Percentiles rank a stretch among this genome's conserved stretches.
phyloP scores from a whole-genome alignment of 805 yeast species.

The Vanderwaltozyma polyspora region DNA sequence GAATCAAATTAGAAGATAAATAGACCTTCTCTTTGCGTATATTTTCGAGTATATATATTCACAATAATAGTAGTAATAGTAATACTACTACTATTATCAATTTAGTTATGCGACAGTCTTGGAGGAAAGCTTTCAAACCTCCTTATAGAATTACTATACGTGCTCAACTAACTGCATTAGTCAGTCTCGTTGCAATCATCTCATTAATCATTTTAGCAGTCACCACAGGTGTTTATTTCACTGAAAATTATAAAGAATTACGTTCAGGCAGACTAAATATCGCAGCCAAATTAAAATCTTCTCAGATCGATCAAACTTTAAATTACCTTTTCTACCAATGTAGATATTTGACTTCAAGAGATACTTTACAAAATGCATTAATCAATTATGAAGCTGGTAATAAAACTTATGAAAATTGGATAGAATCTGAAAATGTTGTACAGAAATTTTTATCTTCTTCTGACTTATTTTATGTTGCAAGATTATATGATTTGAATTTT shows the following conservation, averaged over 20 bases:
- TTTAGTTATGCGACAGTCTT: background rate
- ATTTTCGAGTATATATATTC: too few species aligned
- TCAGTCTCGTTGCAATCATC: conserved; percentile 55
- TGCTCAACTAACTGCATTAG: conserved; percentile 64
- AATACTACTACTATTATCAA: too few species aligned
- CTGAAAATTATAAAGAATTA: conserved; percentile 45
- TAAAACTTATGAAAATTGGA: conserved; percentile 39
- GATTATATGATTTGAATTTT: conserved; percentile 53
- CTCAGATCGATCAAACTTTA: conserved; percentile 64
- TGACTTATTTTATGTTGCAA: conserved; percentile 49
- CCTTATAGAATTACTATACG: conserved; percentile 53
- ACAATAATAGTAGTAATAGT: too few species aligned
- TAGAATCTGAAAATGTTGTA: conserved; percentile 34
- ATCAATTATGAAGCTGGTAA: conserved; percentile 63
- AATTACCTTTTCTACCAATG: conserved; percentile 57
- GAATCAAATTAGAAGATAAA: too few species aligned
- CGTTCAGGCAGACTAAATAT: conserved; percentile 64
- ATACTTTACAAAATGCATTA: conserved; percentile 48
- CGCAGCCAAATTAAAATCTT: conserved; percentile 69
- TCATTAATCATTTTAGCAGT: conserved; percentile 65
- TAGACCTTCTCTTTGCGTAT: too few species aligned
- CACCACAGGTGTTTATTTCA: conserved; percentile 66
- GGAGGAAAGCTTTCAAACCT: conserved; percentile 7
- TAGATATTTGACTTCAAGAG: conserved; percentile 51
- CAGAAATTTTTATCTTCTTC: conserved; percentile 58